These are phyloP conservation scores for Camelina laxa DNA, from an alignment of 345 rosid genomes.

Conservation along the genomic window DNA sequence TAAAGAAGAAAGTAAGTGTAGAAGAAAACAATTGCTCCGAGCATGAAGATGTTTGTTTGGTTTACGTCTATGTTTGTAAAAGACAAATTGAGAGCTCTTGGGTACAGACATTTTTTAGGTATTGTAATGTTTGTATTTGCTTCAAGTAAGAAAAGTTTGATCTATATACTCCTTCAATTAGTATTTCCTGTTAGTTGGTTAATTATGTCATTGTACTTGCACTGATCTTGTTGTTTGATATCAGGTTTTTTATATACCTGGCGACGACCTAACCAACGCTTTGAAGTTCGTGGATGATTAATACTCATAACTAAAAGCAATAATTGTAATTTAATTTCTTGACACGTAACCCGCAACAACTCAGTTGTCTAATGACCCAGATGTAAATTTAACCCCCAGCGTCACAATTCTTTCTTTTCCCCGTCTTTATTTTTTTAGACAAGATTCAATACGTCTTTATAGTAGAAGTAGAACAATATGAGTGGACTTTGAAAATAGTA, in stretches of 20 bases:
- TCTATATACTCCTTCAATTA: not conserved
- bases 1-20: slow-evolving; percentile 15
- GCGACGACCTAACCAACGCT: slow-evolving; percentile 9
- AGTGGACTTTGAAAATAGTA: not conserved
- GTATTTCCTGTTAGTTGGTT: not conserved
- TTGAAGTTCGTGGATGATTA: slow-evolving; percentile 26
- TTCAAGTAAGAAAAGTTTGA: slow-evolving; percentile 10
- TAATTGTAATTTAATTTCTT: slow-evolving; percentile 6
- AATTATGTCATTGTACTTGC: not conserved
- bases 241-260: not conserved
- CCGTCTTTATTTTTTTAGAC: not conserved
- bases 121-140: slow-evolving; percentile 19
- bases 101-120: slow-evolving; percentile 9
- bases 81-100: slow-evolving; percentile 26
- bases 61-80: slow-evolving; percentile 29
- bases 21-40: slow-evolving; percentile 24
- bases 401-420: not conserved
- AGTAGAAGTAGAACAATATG: too few relatives aligned
- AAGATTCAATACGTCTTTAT: not conserved
- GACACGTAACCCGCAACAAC: slow-evolving; percentile 12
- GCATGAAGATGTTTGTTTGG: slow-evolving; percentile 35
- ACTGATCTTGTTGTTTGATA: not conserved
- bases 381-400: not conserved
- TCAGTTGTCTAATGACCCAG: not conserved
- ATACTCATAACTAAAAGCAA: slow-evolving; percentile 11